Base-by-base conservation (phyloP, 2,329 filamentous ascomycete species). In the Monilinia fructicola region DNA sequence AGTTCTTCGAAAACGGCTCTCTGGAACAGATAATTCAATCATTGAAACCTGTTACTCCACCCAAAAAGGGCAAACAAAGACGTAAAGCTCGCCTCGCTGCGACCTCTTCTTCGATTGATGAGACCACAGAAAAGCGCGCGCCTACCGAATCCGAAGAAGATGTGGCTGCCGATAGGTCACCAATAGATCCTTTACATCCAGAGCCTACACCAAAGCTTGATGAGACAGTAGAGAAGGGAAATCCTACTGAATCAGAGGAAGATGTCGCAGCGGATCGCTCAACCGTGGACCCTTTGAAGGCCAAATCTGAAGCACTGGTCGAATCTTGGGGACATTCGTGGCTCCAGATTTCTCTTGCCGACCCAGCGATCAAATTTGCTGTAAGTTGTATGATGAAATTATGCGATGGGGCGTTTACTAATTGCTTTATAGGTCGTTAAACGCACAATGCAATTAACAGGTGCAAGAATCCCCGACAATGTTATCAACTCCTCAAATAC, bases 401-500 rank as follows among this genome's bases (percentile, higher is more conserved):
- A 7, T 23, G 3, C 16, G 35, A 48, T 3, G 18, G 3, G 2
- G 48, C 21, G 46, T 52, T 31, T 63, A 65, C 68, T 72, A 66
- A 73, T 42, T 55, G 26, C 40, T 62, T 26, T 52, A 35, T 71
- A 97, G 93, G 83, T 95, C 71, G 81, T 88, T 74, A 96, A 97
- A 80, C 89, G 92, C 67, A 81, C 93, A 69, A 87, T 90, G 77
- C 90, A 95, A 77, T 82, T 96, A 68, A 93, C 90, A n/a, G 91
- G 92, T 68, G 85, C 88, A 69, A 85, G 86, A 67, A 82, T 97
- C 71, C 82, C 90, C 21, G 94, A 97, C 78, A 81, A 85, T 56
- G 83, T 85, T 71, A 84, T 96, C 68, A 79, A 81, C 60, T 79
- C 81, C 54, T 81, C 87, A 68, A 78, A 77, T 62, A 87, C 83